Evolutionary conservation across 805 yeast species (phyloP), one percentile per base, ranked within the genome.

Genomic region (Myxozyma monticola): DNA sequence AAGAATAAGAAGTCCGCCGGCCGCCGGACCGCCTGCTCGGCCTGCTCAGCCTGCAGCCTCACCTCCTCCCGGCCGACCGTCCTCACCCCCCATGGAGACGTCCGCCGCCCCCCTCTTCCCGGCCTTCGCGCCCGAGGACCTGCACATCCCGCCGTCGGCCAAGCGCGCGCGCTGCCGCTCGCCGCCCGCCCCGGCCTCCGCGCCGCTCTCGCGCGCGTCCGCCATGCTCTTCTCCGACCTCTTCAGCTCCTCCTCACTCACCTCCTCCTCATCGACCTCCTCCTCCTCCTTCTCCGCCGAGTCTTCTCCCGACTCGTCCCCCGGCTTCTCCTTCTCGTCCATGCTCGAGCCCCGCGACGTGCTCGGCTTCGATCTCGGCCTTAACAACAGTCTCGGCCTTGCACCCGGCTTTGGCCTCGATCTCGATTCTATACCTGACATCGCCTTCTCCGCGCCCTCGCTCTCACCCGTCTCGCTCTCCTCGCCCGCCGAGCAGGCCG

Each of bases 401-500:
- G n/a, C 22, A 17, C 17, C 20, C 42, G 24, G 33, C 33, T 38
- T 22, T n/a, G 28, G 37, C 35, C 21, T 25, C 8, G 17, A 34
- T 41, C 22, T 17, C 24, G 14, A 6, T 3, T 25, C 7, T 8
- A 14, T 6, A 5, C 4, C 24, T 18, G 20, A 7, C 40, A 14
- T 5, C 17, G 12, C 41, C 41, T 22, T 7, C 38, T 9, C 8
- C 7, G 24, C 38, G 21, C 37, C 22, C 22, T 12, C 9, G 37
- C 22, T 10, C 18, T 24, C 22, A 10, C 22, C 22, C n/a, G n/a
- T n/a, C 24, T 15, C 37, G 15, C n/a, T 34, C 31, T 21, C 38
- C 4, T 38, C 44, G 7, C 43, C 39, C 7, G 52, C 52, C n/a
- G 41, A 37, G 18, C 31, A 37, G 20, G 54, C 49, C 9, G 52